Percentiles rank a stretch among this genome's conserved stretches.
Conservation (phyloP, 2,329 filamentous ascomycete species). For the Graphiopsis chlorocephala region DNA sequence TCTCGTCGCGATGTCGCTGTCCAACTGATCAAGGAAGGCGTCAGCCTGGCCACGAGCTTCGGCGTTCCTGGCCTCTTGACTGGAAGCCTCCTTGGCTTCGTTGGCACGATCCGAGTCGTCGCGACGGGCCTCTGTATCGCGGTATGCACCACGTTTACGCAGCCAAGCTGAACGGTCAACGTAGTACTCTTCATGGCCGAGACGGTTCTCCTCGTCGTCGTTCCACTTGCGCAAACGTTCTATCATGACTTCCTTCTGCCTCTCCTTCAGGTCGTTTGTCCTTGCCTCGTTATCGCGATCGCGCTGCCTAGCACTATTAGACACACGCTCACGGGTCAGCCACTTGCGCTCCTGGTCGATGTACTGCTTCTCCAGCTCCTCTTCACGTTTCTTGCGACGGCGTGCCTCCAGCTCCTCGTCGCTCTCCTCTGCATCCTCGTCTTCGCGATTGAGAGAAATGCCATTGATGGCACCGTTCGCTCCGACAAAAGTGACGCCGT, state of each 20-base stretch:
- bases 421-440: conserved; percentile 76
- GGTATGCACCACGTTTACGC: conserved; percentile 71
- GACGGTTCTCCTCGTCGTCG: conserved; percentile 77
- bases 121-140: conserved; percentile 68
- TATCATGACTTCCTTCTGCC: conserved; percentile 64
- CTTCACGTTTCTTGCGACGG: conserved; percentile 65
- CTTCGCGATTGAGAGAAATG: conserved; percentile 62
- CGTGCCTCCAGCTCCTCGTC: conserved; percentile 81
- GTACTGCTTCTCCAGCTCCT: conserved; percentile 77
- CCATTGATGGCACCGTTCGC: conserved; percentile 57
- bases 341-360: conserved; percentile 84
- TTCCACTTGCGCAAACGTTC: conserved; percentile 79
- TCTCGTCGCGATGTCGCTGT: conserved; percentile 64
- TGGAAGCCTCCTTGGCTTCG: conserved; percentile 70
- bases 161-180: conserved; percentile 81
- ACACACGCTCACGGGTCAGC: conserved; percentile 82
- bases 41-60: conserved; percentile 82
- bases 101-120: conserved; percentile 80
- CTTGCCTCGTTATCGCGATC: conserved; percentile 78
- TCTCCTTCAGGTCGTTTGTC: conserved; percentile 64
- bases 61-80: conserved; percentile 66
- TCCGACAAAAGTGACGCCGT: conserved; percentile 77
- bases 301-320: conserved; percentile 79
- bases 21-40: conserved; percentile 83
- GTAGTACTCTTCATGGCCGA: conserved; percentile 85